These are phyloP conservation scores for Pelargonium nanum DNA, from an alignment of 345 rosid species.

Conservation along the genomic window DNA sequence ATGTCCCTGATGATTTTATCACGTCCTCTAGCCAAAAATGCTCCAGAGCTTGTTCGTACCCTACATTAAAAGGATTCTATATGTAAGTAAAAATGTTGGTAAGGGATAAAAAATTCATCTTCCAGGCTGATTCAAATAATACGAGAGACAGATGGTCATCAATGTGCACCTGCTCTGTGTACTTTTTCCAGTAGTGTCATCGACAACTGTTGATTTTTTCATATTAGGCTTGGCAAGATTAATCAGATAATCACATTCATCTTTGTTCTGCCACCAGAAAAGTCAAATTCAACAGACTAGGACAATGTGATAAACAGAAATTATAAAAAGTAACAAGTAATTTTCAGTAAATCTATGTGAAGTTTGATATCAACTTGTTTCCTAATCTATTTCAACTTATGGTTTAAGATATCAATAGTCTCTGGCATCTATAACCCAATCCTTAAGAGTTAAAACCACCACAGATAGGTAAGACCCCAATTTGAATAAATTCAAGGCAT, in stretches of 20 bases:
- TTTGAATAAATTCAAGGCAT: too few species aligned
- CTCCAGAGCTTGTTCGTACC: slow-evolving; percentile 87
- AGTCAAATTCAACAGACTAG: neutral
- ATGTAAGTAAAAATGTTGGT: neutral
- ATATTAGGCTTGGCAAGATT: slow-evolving; percentile 74
- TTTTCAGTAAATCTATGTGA: neutral
- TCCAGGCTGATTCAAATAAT: neutral
- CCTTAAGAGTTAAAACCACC: too few species aligned
- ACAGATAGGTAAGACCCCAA: too few species aligned
- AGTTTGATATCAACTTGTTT: too few species aligned
- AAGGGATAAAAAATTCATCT: neutral
- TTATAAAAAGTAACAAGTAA: too few species aligned
- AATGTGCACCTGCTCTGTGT: slow-evolving; percentile 69
- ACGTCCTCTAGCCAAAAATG: slow-evolving; percentile 67
- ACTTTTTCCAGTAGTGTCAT: slow-evolving; percentile 79
- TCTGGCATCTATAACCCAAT: neutral
- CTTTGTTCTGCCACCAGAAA: slow-evolving; percentile 38
- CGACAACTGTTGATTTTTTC: slow-evolving; percentile 86
- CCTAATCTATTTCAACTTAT: neutral
- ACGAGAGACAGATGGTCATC: neutral
- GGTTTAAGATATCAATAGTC: neutral
- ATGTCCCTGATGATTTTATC: slow-evolving; percentile 62
- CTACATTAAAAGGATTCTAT: slow-evolving; percentile 24
- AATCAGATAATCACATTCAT: slow-evolving; percentile 78
- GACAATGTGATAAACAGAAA: neutral